Evolutionary conservation across 495 filamentous ascomycete genomes (phyloP).

Genomic region (Penicillium lagena): DNA sequence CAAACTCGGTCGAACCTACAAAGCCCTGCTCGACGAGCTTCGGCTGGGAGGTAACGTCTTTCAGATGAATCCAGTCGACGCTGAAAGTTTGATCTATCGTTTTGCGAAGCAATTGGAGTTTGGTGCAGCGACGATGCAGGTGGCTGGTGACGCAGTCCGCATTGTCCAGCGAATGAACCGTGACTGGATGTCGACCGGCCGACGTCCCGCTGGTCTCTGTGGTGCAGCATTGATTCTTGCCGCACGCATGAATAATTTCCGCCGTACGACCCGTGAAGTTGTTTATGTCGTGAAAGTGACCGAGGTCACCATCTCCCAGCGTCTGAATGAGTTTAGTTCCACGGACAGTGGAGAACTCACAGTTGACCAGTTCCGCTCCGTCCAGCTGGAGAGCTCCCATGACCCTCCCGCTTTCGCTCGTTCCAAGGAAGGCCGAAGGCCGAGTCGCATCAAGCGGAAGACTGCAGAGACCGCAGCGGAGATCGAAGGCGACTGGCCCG

Average conservation of each 20-base stretch:
- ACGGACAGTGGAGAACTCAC: slow-evolving; percentile 75
- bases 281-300: slow-evolving; percentile 96
- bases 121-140: slow-evolving; percentile 63
- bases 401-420: slow-evolving; percentile 82
- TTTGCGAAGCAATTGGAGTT: slow-evolving; percentile 90
- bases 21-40: slow-evolving; percentile 63
- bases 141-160: slow-evolving; percentile 77
- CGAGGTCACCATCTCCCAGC: slow-evolving; percentile 80
- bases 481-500: slow-evolving; percentile 28
- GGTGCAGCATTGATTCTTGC: slow-evolving; percentile 92
- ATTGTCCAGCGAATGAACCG: slow-evolving; percentile 88
- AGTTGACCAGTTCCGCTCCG: slow-evolving; percentile 77
- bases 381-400: slow-evolving; percentile 55
- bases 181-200: slow-evolving; percentile 93
- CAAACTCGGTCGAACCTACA: slow-evolving; percentile 78
- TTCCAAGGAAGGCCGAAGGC: slow-evolving; percentile 43
- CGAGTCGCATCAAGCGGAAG: slow-evolving; percentile 26
- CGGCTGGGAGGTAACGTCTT: slow-evolving; percentile 45
- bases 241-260: slow-evolving; percentile 95
- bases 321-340: slow-evolving; percentile 80
- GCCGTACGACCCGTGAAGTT: slow-evolving; percentile 82
- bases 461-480: slow-evolving; percentile 43
- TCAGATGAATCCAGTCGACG: slow-evolving; percentile 55
- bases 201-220: slow-evolving; percentile 88
- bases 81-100: slow-evolving; percentile 81